phyloP scores from a whole-genome alignment of 176 grass and related monocot species.

The Poa pratensis region DNA sequence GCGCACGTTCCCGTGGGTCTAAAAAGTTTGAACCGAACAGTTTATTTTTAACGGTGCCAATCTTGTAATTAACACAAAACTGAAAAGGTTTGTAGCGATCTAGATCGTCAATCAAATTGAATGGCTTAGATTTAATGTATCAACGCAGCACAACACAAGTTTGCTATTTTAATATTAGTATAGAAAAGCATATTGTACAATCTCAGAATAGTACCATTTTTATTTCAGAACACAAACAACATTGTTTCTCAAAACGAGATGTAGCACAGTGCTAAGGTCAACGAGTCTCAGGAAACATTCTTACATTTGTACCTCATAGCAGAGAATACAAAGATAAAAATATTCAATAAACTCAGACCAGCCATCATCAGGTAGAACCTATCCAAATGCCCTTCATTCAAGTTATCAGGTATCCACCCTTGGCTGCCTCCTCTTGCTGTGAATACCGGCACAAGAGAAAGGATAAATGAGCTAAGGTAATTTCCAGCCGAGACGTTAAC shows the following conservation, averaged over 20 bases:
- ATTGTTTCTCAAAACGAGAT: neutral
- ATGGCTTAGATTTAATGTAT: no score
- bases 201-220: no score
- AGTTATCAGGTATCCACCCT: conserved; percentile 67
- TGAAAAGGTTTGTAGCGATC: no score
- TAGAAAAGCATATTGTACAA: neutral
- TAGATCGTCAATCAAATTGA: no score
- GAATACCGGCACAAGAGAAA: conserved; percentile 51
- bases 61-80: no score
- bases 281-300: conserved; percentile 19
- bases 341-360: conserved; percentile 45
- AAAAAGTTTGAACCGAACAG: no score
- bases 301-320: conserved; percentile 56
- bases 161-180: no score
- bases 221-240: neutral
- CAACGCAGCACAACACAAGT: no score
- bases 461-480: conserved; percentile 62
- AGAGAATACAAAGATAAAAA: conserved; percentile 45
- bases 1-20: no score
- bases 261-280: neutral
- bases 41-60: no score
- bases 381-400: conserved; percentile 71
- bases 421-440: conserved; percentile 50
- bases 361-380: conserved; percentile 65
- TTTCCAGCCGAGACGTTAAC: conserved; percentile 44